Evolutionary conservation across 495 filamentous ascomycete species (phyloP), one percentile per base, ranked within the genome.

Genomic region (Margaritispora aquatica): DNA sequence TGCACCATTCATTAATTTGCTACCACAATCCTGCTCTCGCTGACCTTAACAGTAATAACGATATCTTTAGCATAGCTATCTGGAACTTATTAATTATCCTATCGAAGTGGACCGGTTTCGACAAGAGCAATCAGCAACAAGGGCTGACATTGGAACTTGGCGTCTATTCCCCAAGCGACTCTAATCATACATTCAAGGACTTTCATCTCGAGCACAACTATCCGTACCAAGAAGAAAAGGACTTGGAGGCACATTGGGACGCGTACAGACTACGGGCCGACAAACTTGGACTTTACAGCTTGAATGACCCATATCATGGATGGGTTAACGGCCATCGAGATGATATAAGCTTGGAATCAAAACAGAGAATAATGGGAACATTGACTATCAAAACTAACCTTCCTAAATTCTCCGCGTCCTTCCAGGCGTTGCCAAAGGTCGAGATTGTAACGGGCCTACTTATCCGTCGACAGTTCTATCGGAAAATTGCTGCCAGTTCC

Each of bases 141-240:
- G 60, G 55, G 55, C 50, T 66, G 53, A 63, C 56, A 51, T 59
- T 66, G 47, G 60, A 66, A 57, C 55, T 66, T 57, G 60, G 59
- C 60, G 63, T 53, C 63, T 66, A 49, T 46, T 66, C 63, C 36
- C 60, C 57, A 55, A 60, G 60, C 29, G 63, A 66, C 46, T 63
- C 56, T 29, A 57, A 66, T 56, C 60, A 66, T 22, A n/a, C 57
- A 54, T 63, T 66, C 54, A 62, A 56, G 38, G 63, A 66, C 60
- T 66, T 66, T 58, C 62, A 61, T 55, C 62, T 64, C 49, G 62
- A 64, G 58, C 15, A 88, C 87, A 41, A 88, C 84, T 51, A 86
- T 77, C 89, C 87, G 68, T 63, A 63, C 61, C 61, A 63, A 59
- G 60, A 62, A 63, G 17, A 24, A 55, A 59, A 54, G 44, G 55